A percentile compares a stretch with the other conserved stretches of the same genome.
Conservation (phyloP, 805 yeast genomes). For the Candida jianshihensis region DNA sequence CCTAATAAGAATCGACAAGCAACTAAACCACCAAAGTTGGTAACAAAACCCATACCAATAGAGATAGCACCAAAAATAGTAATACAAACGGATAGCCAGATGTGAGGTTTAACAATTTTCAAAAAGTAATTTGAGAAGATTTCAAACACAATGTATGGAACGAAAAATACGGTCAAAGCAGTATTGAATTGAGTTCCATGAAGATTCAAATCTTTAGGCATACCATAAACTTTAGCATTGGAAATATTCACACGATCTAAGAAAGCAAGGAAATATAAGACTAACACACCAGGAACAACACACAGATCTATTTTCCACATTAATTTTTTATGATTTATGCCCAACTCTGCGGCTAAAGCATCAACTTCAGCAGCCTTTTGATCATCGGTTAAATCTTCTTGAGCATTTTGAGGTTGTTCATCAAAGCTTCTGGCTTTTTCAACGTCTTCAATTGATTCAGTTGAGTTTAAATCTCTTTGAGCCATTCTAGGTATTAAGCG, state of each 20-base stretch:
- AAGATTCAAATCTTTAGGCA: constrained; percentile 47
- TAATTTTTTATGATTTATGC: constrained; percentile 47
- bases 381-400: constrained; percentile 8
- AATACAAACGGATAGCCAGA: constrained; percentile 29
- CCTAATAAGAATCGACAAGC: constrained; percentile 47
- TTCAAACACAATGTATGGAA: constrained; percentile 36
- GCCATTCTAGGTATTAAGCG: no score
- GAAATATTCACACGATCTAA: constrained; percentile 79
- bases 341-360: constrained; percentile 35
- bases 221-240: constrained; percentile 71
- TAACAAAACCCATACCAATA: constrained; percentile 36
- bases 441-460: not conserved
- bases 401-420: not conserved
- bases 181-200: constrained; percentile 35
- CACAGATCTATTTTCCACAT: constrained; percentile 62
- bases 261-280: constrained; percentile 69
- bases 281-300: constrained; percentile 70
- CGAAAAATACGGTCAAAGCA: constrained; percentile 41
- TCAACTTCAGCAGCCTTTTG: constrained; percentile 18
- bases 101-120: constrained; percentile 32
- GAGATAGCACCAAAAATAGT: constrained; percentile 35
- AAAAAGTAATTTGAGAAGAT: constrained; percentile 32
- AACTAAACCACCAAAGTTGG: constrained; percentile 37
- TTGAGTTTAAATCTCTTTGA: no score
- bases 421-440: not conserved